Evolutionary conservation across 345 rosid species (phyloP), one percentile per base, ranked within the genome.

Genomic region (Melaleuca alternifolia): DNA sequence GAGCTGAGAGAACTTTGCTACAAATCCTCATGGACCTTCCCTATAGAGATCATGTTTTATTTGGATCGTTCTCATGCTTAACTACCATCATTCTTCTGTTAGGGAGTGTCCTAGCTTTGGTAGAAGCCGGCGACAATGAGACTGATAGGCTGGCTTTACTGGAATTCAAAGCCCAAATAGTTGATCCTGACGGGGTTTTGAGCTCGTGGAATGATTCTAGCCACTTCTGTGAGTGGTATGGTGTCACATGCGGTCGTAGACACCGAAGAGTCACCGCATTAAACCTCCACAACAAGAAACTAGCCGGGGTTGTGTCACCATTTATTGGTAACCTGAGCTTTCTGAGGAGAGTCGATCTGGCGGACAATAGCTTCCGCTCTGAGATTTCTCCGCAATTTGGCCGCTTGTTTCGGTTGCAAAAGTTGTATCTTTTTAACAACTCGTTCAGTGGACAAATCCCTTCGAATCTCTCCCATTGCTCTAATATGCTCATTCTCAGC

Each of bases 311-410:
- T 5, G 26, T 83, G 48, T 83, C 85, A 3, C 85, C 85, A 41
- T 33, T 8, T 23, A n/a, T 83, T 23, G 85, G 85, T 8, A 83
- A 83, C 1, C 12, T 83, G 7, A 48, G 65, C 85, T 84, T 84
- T 62, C 57, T 84, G 12, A 84, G 37, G 79, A 28, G 21, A 6
- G 37, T 87, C 15, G 33, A n/a, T 44, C 86, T 89, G n/a, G 4
- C 9, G 2, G 61, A 89, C 81, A 89, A 87, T 30, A 87, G 57
- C 54, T 87, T 87, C 50, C 11, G 18, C 51, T 3, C 51, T 4
- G 50, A 9, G 23, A 89, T 91, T 52, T 89, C 91, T 4, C 65
- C 48, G 3, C 85, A 90, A 82, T 12, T 90, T 1, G 85, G 90
- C 33, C 77, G 52, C 12, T 51, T 91, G 44, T 9, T 10, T 5